Conservation (phyloP, 371 early-diverging fungal species). For the Smittium culicis region DNA sequence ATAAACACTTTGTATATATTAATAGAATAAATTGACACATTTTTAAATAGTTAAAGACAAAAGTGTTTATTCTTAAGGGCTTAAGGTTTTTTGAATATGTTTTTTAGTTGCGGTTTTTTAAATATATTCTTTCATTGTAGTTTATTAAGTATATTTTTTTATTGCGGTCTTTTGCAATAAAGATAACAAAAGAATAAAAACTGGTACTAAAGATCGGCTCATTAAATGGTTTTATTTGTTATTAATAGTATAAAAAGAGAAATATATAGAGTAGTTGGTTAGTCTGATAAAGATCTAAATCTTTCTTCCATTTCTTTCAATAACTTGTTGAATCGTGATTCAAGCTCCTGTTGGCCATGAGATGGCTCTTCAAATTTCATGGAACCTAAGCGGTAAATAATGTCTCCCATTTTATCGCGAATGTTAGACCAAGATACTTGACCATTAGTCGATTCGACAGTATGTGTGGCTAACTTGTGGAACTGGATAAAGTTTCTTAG, state of each 20-base stretch:
- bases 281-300: constrained; percentile 67
- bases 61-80: no score
- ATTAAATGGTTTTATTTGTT: neutral
- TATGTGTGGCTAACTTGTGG: constrained; percentile 86
- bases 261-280: constrained; percentile 13
- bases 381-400: constrained; percentile 90
- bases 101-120: neutral
- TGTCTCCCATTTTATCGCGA: constrained; percentile 81
- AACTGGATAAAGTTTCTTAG: constrained; percentile 95
- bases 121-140: neutral
- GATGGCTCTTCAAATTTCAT: constrained; percentile 99
- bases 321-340: constrained; percentile 70
- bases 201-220: no score
- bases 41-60: no score
- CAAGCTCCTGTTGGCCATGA: constrained; percentile 78
- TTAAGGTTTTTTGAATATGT: neutral
- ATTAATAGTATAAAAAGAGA: neutral
- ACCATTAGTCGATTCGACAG: constrained; percentile 79
- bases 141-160: neutral
- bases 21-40: no score
- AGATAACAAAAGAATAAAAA: no score
- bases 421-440: constrained; percentile 93
- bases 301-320: constrained; percentile 91
- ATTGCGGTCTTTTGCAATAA: neutral
- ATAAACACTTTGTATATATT: no score